phyloP scores from a whole-genome alignment of 2,329 filamentous ascomycete species.

The Sporothrix variecibatus region DNA sequence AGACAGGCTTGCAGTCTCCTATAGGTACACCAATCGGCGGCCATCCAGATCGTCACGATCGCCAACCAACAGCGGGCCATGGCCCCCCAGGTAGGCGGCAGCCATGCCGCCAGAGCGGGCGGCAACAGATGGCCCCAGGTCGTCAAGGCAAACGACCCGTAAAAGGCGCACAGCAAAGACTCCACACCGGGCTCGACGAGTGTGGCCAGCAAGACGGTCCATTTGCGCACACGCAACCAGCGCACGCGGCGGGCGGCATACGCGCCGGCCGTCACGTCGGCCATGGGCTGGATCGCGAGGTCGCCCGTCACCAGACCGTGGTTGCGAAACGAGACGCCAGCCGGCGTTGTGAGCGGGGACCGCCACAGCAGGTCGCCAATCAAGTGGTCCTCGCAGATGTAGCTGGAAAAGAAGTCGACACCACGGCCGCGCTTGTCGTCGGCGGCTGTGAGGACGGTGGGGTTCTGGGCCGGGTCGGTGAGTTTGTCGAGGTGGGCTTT shows the following conservation, averaged over 20 bases:
- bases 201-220: slow-evolving; percentile 85
- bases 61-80: slow-evolving; percentile 67
- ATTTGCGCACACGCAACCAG: slow-evolving; percentile 93
- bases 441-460: slow-evolving; percentile 40
- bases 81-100: slow-evolving; percentile 62
- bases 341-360: slow-evolving; percentile 51
- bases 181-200: slow-evolving; percentile 92
- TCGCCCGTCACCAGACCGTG: slow-evolving; percentile 85
- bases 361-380: slow-evolving; percentile 92
- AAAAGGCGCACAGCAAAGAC: slow-evolving; percentile 77
- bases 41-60: slow-evolving; percentile 70
- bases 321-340: slow-evolving; percentile 56
- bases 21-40: slow-evolving; percentile 73
- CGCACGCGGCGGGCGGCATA: slow-evolving; percentile 81
- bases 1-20: slow-evolving; percentile 70
- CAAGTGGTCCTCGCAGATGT: slow-evolving; percentile 96
- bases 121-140: slow-evolving; percentile 58
- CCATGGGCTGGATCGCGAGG: slow-evolving; percentile 85
- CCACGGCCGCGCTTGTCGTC: slow-evolving; percentile 56
- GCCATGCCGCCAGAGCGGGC: slow-evolving; percentile 45
- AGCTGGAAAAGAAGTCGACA: slow-evolving; percentile 81
- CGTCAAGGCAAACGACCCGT: slow-evolving; percentile 77
- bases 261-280: slow-evolving; percentile 72
- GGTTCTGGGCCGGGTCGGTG: slow-evolving; percentile 53
- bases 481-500: slow-evolving; percentile 83